A percentile compares a stretch with the other conserved stretches of the same genome.
phyloP scores from a whole-genome alignment of 306 rosid species.

The Senna tora region DNA sequence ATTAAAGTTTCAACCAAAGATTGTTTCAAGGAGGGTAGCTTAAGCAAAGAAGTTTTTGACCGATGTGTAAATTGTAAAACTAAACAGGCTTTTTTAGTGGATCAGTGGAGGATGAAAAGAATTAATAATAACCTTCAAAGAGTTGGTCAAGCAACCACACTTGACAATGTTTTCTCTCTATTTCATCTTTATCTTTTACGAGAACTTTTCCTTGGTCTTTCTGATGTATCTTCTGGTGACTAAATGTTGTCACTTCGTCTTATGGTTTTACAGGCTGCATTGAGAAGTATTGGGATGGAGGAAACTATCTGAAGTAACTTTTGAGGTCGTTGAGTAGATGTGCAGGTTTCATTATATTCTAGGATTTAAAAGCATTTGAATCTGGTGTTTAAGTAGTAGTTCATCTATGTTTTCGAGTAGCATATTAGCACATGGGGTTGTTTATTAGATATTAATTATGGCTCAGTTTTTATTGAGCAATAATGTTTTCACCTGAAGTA shows the following conservation, averaged over 20 bases:
- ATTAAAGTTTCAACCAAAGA: too few species aligned
- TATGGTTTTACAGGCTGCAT: neutral
- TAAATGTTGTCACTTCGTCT: neutral
- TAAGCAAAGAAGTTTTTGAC: neutral
- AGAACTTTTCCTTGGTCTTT: neutral
- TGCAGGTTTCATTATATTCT: neutral
- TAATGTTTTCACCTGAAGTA: neutral
- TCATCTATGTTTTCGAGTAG: neutral
- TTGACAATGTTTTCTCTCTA: neutral
- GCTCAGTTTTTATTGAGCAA: constrained; percentile 17
- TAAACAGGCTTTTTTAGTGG: neutral
- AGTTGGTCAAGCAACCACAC: neutral
- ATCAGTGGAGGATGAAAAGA: neutral
- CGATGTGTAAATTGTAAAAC: neutral
- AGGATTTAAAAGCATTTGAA: neutral
- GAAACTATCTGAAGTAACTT: neutral
- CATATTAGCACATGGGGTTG: neutral
- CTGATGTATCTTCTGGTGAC: neutral
- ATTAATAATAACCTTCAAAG: neutral
- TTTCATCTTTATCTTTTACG: neutral
- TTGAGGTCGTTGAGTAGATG: neutral
- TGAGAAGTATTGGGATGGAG: neutral
- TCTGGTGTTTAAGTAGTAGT: neutral
- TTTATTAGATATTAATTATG: neutral
- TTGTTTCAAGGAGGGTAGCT: too few species aligned